These are phyloP conservation scores for Lasiodiplodia sp. DNA, from an alignment of 2,329 filamentous ascomycete genomes.

Conservation along the genomic window DNA sequence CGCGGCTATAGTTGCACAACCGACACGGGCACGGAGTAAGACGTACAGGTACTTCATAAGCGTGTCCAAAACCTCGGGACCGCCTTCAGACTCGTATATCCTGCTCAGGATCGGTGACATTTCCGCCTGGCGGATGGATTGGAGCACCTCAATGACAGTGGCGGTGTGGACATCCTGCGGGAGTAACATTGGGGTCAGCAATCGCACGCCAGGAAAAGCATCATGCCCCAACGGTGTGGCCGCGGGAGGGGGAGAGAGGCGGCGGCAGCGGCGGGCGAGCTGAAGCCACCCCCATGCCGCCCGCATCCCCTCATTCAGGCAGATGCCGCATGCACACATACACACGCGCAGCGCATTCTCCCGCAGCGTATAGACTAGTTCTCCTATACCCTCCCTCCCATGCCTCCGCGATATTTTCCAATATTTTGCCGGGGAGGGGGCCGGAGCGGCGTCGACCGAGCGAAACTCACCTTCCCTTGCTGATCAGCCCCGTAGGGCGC, in stretches of 20 bases:
- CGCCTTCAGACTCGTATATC: conserved; percentile 79
- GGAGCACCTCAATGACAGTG: conserved; percentile 89
- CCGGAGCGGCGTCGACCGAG: conserved; percentile 3
- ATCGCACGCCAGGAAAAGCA: conserved; percentile 26
- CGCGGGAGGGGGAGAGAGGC: conserved; percentile 1
- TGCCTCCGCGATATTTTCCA: conserved; percentile 22
- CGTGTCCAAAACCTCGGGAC: conserved; percentile 85
- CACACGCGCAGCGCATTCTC: conserved; percentile 7
- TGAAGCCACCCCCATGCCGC: conserved; percentile 37
- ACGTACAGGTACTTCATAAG: conserved; percentile 97
- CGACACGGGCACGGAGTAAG: conserved; percentile 10
- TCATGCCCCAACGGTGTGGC: neutral
- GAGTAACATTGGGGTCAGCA: conserved; percentile 28
- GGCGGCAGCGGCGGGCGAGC: conserved; percentile 2
- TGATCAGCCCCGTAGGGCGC: conserved; percentile 73
- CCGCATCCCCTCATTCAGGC: conserved; percentile 14
- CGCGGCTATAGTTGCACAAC: conserved; percentile 1
- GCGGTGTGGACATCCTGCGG: conserved; percentile 81
- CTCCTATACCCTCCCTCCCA: conserved; percentile 21
- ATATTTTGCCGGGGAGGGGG: conserved; percentile 9
- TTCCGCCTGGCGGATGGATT: conserved; percentile 94
- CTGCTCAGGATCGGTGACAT: conserved; percentile 88
- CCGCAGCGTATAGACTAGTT: neutral
- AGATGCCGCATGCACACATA: neutral
- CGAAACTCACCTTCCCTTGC: conserved; percentile 57